Percentiles rank a stretch among this genome's conserved stretches.
phyloP scores from a whole-genome alignment of 2,329 filamentous ascomycete genomes.

The Sporothrix luriei region DNA sequence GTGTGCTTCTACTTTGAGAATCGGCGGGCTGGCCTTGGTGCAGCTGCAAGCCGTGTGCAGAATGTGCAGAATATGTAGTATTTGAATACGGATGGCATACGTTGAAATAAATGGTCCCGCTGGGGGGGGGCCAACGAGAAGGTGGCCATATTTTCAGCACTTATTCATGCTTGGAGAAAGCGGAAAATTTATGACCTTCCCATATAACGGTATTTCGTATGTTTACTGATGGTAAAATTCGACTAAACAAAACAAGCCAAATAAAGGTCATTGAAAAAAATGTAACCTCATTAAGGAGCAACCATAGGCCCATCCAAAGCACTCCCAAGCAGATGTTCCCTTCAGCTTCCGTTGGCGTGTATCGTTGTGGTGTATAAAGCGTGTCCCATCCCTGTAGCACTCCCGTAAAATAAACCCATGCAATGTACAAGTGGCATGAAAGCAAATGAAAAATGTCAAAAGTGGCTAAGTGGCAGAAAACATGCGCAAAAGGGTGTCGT shows the following conservation, averaged over 20 bases:
- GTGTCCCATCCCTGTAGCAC: conserved; percentile 7
- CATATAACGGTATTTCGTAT: no score
- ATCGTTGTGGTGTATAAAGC: conserved; percentile 13
- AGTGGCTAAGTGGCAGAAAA: background rate
- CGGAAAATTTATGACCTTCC: no score
- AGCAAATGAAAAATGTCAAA: background rate
- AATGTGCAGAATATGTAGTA: no score
- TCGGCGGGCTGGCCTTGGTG: background rate
- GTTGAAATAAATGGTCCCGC: no score
- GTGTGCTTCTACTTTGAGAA: background rate
- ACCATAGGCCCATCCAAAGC: conserved; percentile 2
- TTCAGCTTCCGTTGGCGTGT: conserved; percentile 5
- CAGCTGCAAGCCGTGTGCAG: background rate
- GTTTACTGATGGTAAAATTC: no score
- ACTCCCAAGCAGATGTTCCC: conserved; percentile 18
- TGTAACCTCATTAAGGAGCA: conserved; percentile 5
- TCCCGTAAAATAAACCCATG: conserved; percentile 1
- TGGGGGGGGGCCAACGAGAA: no score
- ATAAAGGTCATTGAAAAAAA: conserved; percentile 5
- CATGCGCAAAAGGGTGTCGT: conserved; percentile 12
- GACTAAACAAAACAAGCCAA: background rate
- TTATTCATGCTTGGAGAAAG: no score
- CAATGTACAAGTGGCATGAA: conserved; percentile 17
- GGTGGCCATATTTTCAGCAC: no score
- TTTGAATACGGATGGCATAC: no score